Evolutionary conservation across 2,329 filamentous ascomycete species (phyloP).

Genomic region (Aotearoamyces nothofagi): DNA sequence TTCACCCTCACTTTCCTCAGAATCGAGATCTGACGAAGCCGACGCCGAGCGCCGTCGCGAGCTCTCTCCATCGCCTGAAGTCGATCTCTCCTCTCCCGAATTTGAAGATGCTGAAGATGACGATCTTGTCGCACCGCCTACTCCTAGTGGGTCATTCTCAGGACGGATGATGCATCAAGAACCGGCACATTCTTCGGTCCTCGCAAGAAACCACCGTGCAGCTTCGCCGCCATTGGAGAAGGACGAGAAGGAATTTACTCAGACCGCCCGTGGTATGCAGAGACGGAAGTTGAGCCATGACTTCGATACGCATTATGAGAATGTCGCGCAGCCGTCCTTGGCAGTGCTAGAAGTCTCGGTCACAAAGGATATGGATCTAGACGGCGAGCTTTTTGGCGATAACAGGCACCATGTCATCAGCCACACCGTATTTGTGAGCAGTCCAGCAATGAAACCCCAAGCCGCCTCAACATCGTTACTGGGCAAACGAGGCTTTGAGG

Average conservation of each 20-base stretch:
- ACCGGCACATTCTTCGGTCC: slow-evolving; percentile 18
- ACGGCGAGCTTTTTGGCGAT: slow-evolving; percentile 17
- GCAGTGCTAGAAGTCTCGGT: slow-evolving; percentile 14
- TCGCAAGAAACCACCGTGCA: slow-evolving; percentile 50
- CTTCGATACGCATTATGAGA: slow-evolving; percentile 11
- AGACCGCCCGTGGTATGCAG: slow-evolving; percentile 71
- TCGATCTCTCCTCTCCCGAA: slow-evolving; percentile 78
- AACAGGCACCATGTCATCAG: slow-evolving; percentile 16
- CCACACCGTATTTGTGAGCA: slow-evolving; percentile 27
- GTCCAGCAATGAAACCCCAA: slow-evolving; percentile 37
- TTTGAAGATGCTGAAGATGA: slow-evolving; percentile 60
- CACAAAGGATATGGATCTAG: slow-evolving; percentile 11
- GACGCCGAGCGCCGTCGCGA: slow-evolving; percentile 50
- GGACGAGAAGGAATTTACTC: slow-evolving; percentile 92
- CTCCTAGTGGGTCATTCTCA: slow-evolving; percentile 50
- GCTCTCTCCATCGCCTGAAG: slow-evolving; percentile 80
- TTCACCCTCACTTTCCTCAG: slow-evolving; percentile 69
- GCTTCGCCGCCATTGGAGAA: slow-evolving; percentile 80
- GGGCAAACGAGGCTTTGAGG: slow-evolving; percentile 30
- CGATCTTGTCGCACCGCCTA: slow-evolving; percentile 44
- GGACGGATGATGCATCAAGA: slow-evolving; percentile 22
- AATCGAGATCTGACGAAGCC: slow-evolving; percentile 56
- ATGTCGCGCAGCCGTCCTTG: slow-evolving; percentile 29
- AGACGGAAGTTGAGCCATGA: slow-evolving; percentile 36
- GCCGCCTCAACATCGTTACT: slow-evolving; percentile 17